A percentile compares a stretch with the other conserved stretches of the same genome.
phyloP scores from a whole-genome alignment of 306 rosid genomes.

The apple (Malus domestica) region DNA sequence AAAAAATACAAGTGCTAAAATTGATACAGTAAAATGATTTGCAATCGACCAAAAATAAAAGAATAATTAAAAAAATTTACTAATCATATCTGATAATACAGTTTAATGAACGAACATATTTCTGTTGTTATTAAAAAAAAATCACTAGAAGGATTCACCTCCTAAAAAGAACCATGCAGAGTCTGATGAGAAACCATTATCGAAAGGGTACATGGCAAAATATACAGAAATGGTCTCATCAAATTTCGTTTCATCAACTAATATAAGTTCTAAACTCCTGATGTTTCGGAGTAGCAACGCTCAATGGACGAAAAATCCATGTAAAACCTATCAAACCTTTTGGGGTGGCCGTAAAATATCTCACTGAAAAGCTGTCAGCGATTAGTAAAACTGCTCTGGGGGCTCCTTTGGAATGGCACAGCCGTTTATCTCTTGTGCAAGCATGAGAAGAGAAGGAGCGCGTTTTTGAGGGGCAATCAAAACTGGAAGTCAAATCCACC shows the following conservation, averaged over 20 bases:
- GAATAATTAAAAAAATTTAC: neutral
- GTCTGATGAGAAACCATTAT: neutral
- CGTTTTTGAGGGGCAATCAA: constrained; percentile 25
- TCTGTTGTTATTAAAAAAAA: neutral
- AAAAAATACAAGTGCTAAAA: too few species aligned
- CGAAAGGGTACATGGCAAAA: neutral
- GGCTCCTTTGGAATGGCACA: constrained; percentile 19
- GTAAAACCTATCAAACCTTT: constrained; percentile 20
- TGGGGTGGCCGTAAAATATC: constrained; percentile 23
- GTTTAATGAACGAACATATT: neutral
- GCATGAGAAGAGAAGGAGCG: neutral
- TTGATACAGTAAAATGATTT: neutral
- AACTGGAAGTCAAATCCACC: constrained; percentile 64
- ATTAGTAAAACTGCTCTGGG: constrained; percentile 33
- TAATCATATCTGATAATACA: neutral
- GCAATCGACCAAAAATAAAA: neutral
- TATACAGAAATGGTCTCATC: constrained; percentile 16
- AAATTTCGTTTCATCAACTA: constrained; percentile 21
- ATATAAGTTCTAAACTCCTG: constrained; percentile 15
- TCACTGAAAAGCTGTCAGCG: constrained; percentile 36
- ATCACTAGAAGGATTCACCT: neutral
- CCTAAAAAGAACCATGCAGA: neutral
- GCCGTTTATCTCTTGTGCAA: neutral
- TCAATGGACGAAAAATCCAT: constrained; percentile 1
- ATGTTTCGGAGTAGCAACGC: constrained; percentile 13